These are phyloP conservation scores for Cladorrhinum sp. DNA, from an alignment of 2,329 filamentous ascomycete genomes.

Conservation along the genomic window DNA sequence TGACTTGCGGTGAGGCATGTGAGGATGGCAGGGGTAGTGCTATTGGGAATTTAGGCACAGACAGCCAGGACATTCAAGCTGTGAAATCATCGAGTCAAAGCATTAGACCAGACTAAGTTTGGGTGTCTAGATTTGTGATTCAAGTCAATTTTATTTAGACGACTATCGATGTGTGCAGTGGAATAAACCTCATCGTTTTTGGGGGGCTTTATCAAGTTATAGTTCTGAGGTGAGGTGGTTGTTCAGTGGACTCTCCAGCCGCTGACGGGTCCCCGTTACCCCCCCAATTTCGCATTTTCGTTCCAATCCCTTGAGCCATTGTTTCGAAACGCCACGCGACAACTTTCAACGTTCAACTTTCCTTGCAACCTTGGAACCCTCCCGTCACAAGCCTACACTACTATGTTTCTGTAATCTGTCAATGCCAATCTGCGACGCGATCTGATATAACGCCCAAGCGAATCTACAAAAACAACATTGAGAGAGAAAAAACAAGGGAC, in stretches of 20 bases:
- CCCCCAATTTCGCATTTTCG: neutral
- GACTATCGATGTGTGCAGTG: too few species aligned
- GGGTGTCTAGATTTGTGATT: too few species aligned
- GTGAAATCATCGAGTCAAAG: too few species aligned
- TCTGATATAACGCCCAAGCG: neutral
- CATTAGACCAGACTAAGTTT: too few species aligned
- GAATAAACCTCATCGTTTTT: too few species aligned
- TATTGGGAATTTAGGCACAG: too few species aligned
- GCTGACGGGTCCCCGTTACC: neutral
- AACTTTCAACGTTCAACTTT: neutral
- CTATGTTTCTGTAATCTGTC: neutral
- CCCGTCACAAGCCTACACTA: neutral
- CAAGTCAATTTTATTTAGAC: too few species aligned
- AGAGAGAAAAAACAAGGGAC: neutral
- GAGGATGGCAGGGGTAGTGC: neutral
- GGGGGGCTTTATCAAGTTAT: too few species aligned
- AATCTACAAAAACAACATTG: neutral
- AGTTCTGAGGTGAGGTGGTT: neutral
- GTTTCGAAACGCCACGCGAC: slow-evolving; percentile 11
- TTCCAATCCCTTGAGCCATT: neutral
- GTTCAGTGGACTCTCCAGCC: neutral
- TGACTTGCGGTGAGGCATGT: neutral
- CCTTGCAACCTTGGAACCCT: too few species aligned
- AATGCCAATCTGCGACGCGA: neutral
- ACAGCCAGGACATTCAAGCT: too few species aligned